Evolutionary conservation across 225 moss, liverwort and hornwort species (phyloP).

Genomic region (Polytrichum commune): DNA sequence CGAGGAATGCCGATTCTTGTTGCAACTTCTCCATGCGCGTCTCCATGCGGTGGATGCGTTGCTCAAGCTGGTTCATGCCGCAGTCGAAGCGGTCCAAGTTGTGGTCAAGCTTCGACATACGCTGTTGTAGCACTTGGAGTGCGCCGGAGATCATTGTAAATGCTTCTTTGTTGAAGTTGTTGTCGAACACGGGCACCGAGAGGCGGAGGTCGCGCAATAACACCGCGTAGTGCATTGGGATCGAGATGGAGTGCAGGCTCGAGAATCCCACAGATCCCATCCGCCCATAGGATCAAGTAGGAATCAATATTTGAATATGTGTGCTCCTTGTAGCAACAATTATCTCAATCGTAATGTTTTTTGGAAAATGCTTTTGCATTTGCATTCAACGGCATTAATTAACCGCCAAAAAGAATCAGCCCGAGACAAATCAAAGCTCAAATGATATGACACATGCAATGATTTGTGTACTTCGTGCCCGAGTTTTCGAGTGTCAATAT

Average conservation of each 20-base stretch:
- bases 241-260: constrained; percentile 19
- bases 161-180: constrained; percentile 30
- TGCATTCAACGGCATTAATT: background rate
- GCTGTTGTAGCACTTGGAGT: constrained; percentile 42
- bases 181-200: constrained; percentile 40
- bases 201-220: constrained; percentile 39
- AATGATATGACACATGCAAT: background rate
- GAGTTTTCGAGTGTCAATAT: too few relatives aligned
- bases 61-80: constrained; percentile 46
- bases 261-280: constrained; percentile 27
- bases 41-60: constrained; percentile 47
- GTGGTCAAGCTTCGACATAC: constrained; percentile 47
- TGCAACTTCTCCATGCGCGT: constrained; percentile 37
- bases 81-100: constrained; percentile 46
- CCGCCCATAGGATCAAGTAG: too few relatives aligned
- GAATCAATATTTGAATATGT: too few relatives aligned
- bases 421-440: background rate
- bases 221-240: constrained; percentile 47
- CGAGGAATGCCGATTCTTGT: background rate
- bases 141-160: constrained; percentile 38
- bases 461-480: background rate
- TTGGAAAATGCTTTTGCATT: background rate
- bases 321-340: too few relatives aligned
- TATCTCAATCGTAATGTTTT: background rate
- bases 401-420: background rate